Evolutionary conservation across 768 basidiomycete species (phyloP).

Genomic region (Leccinum fibrillosum): DNA sequence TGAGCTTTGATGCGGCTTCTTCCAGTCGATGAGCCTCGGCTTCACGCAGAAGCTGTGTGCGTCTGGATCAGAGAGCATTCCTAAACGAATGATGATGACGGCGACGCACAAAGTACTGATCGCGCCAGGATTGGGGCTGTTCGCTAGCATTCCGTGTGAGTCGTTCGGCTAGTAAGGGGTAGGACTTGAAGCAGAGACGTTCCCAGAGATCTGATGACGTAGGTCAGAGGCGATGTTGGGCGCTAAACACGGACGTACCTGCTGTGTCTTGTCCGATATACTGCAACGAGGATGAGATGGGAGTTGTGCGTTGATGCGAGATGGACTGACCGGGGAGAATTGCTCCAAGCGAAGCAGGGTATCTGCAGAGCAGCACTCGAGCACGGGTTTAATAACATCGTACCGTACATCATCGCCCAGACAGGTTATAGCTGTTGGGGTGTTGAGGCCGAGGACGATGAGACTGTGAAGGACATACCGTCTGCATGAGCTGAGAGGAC

Average conservation of each 20-base stretch:
- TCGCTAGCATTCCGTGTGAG: constrained; percentile 39
- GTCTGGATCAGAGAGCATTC: constrained; percentile 7
- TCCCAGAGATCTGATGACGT: constrained; percentile 61
- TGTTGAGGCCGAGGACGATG: constrained; percentile 1
- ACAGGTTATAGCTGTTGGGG: constrained; percentile 52
- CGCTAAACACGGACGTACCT: constrained; percentile 35
- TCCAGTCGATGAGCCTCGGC: constrained; percentile 64
- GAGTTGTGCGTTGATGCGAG: constrained; percentile 3
- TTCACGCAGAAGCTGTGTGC: constrained; percentile 48
- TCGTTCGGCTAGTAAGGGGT: constrained; percentile 50
- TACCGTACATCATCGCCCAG: constrained; percentile 61
- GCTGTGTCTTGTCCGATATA: constrained; percentile 53
- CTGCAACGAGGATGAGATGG: constrained; percentile 32
- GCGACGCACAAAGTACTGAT: constrained; percentile 60
- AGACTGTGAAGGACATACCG: constrained; percentile 39
- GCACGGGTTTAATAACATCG: constrained; percentile 65
- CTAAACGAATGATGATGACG: not conserved
- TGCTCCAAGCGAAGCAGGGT: constrained; percentile 68
- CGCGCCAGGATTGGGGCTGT: constrained; percentile 63
- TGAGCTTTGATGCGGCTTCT: constrained; percentile 57
- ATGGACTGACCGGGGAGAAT: constrained; percentile 58
- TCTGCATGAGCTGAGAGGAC: constrained; percentile 61
- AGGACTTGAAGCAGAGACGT: constrained; percentile 57
- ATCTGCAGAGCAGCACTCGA: constrained; percentile 70
- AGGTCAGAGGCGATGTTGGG: constrained; percentile 4